Conservation (phyloP, 2,329 filamentous ascomycete genomes). For the Albifimbria verrucaria region DNA sequence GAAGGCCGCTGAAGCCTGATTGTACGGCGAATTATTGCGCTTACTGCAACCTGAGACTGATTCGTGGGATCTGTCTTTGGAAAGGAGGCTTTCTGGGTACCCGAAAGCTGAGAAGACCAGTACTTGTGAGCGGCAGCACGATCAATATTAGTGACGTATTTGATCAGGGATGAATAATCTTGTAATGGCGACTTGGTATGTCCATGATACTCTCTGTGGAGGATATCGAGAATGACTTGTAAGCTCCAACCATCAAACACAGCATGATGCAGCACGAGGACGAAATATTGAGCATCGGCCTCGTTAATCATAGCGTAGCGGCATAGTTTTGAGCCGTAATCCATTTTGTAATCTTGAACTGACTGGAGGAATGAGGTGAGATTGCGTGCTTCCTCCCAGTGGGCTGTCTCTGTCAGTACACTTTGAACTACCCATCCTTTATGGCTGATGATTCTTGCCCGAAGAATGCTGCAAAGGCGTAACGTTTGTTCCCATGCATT, state of each 20-base stretch:
- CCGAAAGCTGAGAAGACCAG: neutral
- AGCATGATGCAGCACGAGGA: conserved; percentile 23
- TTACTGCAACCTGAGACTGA: neutral
- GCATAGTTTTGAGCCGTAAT: conserved; percentile 4
- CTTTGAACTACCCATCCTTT: neutral
- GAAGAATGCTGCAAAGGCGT: conserved; percentile 1
- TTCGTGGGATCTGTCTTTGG: neutral
- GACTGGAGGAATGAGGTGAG: neutral
- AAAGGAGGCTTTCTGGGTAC: neutral
- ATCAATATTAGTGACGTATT: neutral
- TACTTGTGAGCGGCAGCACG: neutral
- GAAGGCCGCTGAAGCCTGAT: too few relatives aligned
- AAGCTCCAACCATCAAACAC: conserved; percentile 26
- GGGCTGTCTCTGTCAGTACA: neutral
- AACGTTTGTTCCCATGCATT: conserved; percentile 8
- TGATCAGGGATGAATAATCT: neutral
- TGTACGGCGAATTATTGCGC: too few relatives aligned
- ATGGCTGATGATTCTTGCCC: conserved; percentile 7
- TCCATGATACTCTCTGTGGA: neutral
- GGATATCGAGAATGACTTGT: conserved; percentile 8
- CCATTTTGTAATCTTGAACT: conserved; percentile 5
- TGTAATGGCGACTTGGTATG: neutral
- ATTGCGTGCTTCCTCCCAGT: neutral
- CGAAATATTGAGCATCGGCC: conserved; percentile 7
- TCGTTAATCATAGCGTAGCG: conserved; percentile 5